Evolutionary conservation across 2,329 filamentous ascomycete genomes (phyloP).

Genomic region (Verticillium longisporum): DNA sequence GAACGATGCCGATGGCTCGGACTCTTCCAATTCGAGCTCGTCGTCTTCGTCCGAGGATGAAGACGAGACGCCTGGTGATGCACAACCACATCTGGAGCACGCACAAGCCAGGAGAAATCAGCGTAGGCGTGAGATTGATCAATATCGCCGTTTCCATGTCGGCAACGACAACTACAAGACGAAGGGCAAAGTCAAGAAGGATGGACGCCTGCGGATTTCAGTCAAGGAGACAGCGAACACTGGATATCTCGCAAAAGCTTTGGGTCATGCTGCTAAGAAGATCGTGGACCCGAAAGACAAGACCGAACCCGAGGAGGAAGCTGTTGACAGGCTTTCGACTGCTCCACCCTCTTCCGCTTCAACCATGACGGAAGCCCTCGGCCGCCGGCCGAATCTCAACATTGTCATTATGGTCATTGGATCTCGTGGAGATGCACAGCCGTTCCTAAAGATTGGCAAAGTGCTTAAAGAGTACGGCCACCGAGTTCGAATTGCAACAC

Average conservation of each 20-base stretch:
- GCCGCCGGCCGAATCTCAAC: constrained; percentile 51
- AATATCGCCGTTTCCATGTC: constrained; percentile 50
- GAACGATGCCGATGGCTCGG: not conserved
- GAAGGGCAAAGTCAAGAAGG: constrained; percentile 57
- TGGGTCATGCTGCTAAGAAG: constrained; percentile 57
- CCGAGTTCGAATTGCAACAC: constrained; percentile 70
- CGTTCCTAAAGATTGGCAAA: constrained; percentile 69
- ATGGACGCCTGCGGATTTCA: constrained; percentile 66
- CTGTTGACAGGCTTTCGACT: constrained; percentile 5
- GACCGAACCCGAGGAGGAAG: constrained; percentile 15
- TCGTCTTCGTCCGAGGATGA: constrained; percentile 17
- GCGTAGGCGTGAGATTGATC: constrained; percentile 11
- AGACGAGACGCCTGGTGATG: constrained; percentile 1
- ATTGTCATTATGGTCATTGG: constrained; percentile 83
- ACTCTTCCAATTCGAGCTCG: constrained; percentile 15
- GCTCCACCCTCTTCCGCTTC: constrained; percentile 21
- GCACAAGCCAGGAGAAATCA: constrained; percentile 3
- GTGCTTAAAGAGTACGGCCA: constrained; percentile 68
- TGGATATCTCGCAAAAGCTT: constrained; percentile 67
- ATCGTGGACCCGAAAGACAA: constrained; percentile 35
- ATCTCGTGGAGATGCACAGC: constrained; percentile 72
- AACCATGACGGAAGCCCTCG: constrained; percentile 9
- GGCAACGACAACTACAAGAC: constrained; percentile 59
- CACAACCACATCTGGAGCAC: not conserved
- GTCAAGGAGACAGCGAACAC: constrained; percentile 63